These are phyloP conservation scores for Vicia villosa DNA, from an alignment of 306 rosid species.

Conservation along the genomic window DNA sequence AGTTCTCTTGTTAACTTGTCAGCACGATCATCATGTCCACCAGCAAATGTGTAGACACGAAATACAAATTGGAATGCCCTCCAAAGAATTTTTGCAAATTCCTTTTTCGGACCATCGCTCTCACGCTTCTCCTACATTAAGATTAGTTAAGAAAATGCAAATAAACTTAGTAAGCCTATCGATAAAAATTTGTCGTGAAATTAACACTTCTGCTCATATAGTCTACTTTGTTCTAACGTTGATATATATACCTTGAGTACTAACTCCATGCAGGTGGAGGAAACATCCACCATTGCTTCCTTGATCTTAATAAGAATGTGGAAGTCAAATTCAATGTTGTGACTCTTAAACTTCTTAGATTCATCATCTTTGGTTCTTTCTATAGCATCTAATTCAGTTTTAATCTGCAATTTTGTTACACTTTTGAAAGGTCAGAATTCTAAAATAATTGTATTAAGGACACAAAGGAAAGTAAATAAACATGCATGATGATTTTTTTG, in stretches of 20 bases:
- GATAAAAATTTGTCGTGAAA: not conserved
- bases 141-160: not conserved
- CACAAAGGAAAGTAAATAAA: not conserved
- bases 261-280: conserved; percentile 87
- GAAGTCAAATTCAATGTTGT: conserved; percentile 82
- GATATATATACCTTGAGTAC: conserved; percentile 52
- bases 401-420: conserved; percentile 47
- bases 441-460: not conserved
- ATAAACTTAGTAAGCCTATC: not conserved
- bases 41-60: conserved; percentile 74
- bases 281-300: conserved; percentile 80
- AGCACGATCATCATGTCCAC: conserved; percentile 83
- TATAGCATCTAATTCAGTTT: conserved; percentile 64
- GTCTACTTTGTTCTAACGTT: conserved; percentile 34
- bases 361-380: conserved; percentile 79
- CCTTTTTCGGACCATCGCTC: conserved; percentile 30
- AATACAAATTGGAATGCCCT: conserved; percentile 83
- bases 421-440: conserved; percentile 11
- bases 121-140: conserved; percentile 57
- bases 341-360: conserved; percentile 60
- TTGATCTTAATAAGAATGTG: conserved; percentile 62
- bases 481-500: not conserved
- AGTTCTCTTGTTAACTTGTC: conserved; percentile 68
- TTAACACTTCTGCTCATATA: not conserved
- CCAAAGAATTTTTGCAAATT: conserved; percentile 61